A percentile compares a stretch with the other conserved stretches of the same genome.
phyloP scores from a whole-genome alignment of 352 stramenopile species.

The Phytophthora melonis region DNA sequence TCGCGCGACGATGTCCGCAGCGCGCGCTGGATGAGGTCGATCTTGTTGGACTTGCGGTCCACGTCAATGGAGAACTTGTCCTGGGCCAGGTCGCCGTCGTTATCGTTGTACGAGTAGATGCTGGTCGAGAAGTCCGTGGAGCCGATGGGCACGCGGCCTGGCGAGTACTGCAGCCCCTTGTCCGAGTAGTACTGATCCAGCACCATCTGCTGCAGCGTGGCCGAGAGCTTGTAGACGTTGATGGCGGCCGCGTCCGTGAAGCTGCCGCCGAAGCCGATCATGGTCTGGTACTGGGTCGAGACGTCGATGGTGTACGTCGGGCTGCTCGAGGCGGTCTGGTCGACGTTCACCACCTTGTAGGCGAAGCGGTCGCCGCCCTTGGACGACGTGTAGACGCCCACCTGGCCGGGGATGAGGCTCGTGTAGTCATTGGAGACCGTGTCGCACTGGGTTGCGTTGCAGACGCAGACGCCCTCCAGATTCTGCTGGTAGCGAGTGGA shows the following conservation, averaged over 20 bases:
- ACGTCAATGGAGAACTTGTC: conserved; percentile 80
- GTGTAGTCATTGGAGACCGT: conserved; percentile 51
- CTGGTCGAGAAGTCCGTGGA: conserved; percentile 88
- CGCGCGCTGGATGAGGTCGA: conserved; percentile 74
- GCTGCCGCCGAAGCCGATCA: conserved; percentile 89
- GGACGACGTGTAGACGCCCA: conserved; percentile 51
- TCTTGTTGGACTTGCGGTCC: conserved; percentile 74
- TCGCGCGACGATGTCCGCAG: conserved; percentile 46
- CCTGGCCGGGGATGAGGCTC: conserved; percentile 42
- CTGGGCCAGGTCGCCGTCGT: conserved; percentile 70
- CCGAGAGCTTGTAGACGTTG: conserved; percentile 76
- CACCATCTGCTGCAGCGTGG: conserved; percentile 65
- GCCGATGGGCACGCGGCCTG: conserved; percentile 84
- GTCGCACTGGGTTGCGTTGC: conserved; percentile 54
- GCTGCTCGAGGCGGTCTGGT: conserved; percentile 15
- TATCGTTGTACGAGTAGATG: conserved; percentile 88
- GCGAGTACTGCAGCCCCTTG: conserved; percentile 79
- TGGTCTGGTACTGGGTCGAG: conserved; percentile 67
- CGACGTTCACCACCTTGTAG: conserved; percentile 38
- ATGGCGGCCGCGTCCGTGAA: conserved; percentile 89
- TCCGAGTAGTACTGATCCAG: conserved; percentile 80
- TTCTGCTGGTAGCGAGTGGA: conserved; percentile 45
- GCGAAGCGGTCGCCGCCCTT: conserved; percentile 50
- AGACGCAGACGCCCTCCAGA: conserved; percentile 56
- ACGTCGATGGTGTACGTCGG: conserved; percentile 53